A percentile compares a stretch with the other conserved stretches of the same genome.
Evolutionary conservation across 371 early-diverging fungal species (phyloP).

Genomic region (Mortierella sp.): DNA sequence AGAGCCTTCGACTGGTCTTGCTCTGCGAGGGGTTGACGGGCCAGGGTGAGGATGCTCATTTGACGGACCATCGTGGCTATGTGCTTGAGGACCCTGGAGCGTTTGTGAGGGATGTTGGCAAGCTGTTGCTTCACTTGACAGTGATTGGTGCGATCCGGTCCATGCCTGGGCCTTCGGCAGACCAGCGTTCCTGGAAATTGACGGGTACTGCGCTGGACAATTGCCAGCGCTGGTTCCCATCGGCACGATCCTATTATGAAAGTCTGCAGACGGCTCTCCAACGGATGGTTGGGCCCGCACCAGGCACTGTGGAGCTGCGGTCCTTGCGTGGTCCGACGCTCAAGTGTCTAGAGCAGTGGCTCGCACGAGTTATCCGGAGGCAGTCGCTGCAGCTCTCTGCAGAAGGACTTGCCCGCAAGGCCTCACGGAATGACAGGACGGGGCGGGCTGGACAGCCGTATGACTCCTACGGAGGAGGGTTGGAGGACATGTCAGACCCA

Average conservation of each 20-base stretch:
- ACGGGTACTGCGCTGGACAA: conserved; percentile 46
- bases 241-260: conserved; percentile 29
- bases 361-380: conserved; percentile 13
- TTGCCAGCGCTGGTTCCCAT: conserved; percentile 36
- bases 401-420: not conserved
- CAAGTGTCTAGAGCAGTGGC: conserved; percentile 38
- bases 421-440: not conserved
- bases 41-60: conserved; percentile 45
- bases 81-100: conserved; percentile 12
- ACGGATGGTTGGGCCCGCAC: conserved; percentile 21
- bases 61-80: conserved; percentile 46
- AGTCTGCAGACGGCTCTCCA: conserved; percentile 17
- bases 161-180: no score
- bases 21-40: conserved; percentile 43
- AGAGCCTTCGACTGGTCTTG: conserved; percentile 32
- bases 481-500: conserved; percentile 29
- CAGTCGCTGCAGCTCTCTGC: conserved; percentile 11
- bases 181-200: conserved; percentile 6
- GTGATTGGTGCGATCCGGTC: conserved; percentile 8
- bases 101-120: conserved; percentile 41
- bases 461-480: conserved; percentile 1
- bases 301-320: conserved; percentile 25
- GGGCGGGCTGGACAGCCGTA: conserved; percentile 7
- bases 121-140: conserved; percentile 33
- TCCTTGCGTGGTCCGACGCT: conserved; percentile 29